Evolutionary conservation across 176 grass and related monocot genomes (phyloP), one percentile per base, ranked within the genome.

Genomic region (Hordeum vulgare): DNA sequence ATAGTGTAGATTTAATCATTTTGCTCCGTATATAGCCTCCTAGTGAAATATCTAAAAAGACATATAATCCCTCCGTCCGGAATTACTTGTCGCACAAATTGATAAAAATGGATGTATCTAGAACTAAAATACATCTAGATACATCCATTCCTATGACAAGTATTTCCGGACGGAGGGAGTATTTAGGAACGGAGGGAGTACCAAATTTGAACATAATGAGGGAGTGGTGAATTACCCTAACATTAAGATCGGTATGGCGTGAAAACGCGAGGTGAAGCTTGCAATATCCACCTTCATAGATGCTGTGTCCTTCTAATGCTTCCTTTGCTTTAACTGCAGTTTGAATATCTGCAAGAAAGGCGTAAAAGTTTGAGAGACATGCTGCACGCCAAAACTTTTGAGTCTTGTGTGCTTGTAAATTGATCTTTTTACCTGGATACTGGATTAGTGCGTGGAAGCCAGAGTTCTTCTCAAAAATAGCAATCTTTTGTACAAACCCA

Each of bases 401-500:
- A 49, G 61, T 79, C 59, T 34, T 17, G 8, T 61, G 66, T 74
- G 28, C 35, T 25, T 51, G 71, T 58, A 77, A 73, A 17, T 71
- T 27, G 29, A 11, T 44, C 25, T 82, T n/a, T 74, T 83, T 88
- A 95, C 93, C 93, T 80, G 87, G 90, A 86, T 92, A 95, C 63
- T 95, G 93, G 66, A 95, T 88, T 71, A 95, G 74, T 72, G 90
- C 96, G 82, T 98, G 93, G 68, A 98, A 93, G 33, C 96, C 96
- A 68, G 87, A 79, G 65, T 90, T 94, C 77, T 98, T 98, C 80
- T 98, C 93, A 65, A 98, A 98, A 44, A 92, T 89, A 80, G 93
- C 96, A 80, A 98, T 95, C 89, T 98, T 98, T 76, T 95, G 96
- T 76, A 98, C 96, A 74, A 84, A 90, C 29, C 96, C 96, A 64